Conservation (phyloP, 139 green algal genomes). For the Micractinium sp. region DNA sequence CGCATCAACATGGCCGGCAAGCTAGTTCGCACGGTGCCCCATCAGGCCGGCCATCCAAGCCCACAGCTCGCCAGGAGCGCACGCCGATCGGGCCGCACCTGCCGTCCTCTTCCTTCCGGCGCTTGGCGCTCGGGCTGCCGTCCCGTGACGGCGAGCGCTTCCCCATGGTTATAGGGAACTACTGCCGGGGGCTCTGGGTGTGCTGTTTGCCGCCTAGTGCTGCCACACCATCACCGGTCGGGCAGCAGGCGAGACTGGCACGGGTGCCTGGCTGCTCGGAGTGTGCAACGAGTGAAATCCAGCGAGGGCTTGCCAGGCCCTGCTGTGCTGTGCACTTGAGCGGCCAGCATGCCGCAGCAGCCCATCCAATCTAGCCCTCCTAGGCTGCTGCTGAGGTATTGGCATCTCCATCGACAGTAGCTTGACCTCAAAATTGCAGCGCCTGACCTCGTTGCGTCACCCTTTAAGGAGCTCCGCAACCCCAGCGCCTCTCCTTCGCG, state of each 20-base stretch:
- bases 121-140: conserved; percentile 3
- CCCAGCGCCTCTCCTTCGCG: not conserved
- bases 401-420: not conserved
- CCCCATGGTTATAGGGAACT: not conserved
- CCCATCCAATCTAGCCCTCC: too few species aligned
- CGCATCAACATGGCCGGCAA: conserved; percentile 13
- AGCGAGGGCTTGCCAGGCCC: not conserved
- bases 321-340: not conserved
- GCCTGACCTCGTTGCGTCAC: not conserved
- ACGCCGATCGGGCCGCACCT: conserved; percentile 1
- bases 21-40: not conserved
- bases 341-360: too few species aligned
- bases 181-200: not conserved
- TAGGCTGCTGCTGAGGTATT: not conserved
- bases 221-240: not conserved
- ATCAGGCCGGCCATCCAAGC: not conserved
- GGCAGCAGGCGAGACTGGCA: not conserved
- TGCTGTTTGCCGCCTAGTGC: not conserved
- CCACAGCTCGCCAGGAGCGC: not conserved
- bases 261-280: not conserved
- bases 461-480: not conserved
- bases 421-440: not conserved
- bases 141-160: conserved; percentile 10
- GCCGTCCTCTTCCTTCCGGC: not conserved
- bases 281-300: not conserved